Evolutionary conservation across 2,329 filamentous ascomycete genomes (phyloP), one percentile per base, ranked within the genome.

Genomic region (Exophiala sp.): DNA sequence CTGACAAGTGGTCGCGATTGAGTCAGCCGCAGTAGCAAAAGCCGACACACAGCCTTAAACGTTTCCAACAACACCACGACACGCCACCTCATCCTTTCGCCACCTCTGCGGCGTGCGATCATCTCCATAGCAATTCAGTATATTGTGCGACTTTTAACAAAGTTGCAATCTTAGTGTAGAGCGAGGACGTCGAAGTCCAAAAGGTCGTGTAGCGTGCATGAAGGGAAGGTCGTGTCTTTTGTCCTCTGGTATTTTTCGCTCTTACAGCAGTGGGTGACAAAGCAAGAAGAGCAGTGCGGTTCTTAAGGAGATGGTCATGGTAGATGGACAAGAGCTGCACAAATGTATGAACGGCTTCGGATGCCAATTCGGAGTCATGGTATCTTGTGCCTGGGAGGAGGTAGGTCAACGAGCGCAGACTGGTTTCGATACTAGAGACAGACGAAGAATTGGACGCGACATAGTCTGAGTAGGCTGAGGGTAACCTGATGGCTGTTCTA

Each of bases 121-220:
- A 98, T 98, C 67, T 98, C 93, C 91, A 93, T n/a, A 98, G 72
- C 23, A 98, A 74, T 70, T 98, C 88, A 0, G 90, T 95, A 65
- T 97, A 97, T 60, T 93, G 86, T 21, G 96, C 86, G 70, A 95
- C 85, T 65, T 95, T 88, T 42, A 98, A 73, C 3, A 89, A 73
- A 57, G 90, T 77, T 34, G 91, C 90, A 47, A 94, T 81, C 52
- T 86, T 80, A 52, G 84, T 81, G 68, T 98, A 98, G 8, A 88
- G 75, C 3, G 77, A 73, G 62, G 79, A 83, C 47, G 75, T 74
- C 42, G 75, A 71, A 14, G 75, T 74, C 77, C 80, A 83, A 65
- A 81, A 82, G 55, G 76, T 75, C 30, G 81, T 83, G 61, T 84
- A 84, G 56, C 81, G 73, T 53, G 75, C 75, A 64, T 83, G 80